These are phyloP conservation scores for Russula dissimulans DNA, from an alignment of 768 basidiomycete genomes.

Conservation along the genomic window DNA sequence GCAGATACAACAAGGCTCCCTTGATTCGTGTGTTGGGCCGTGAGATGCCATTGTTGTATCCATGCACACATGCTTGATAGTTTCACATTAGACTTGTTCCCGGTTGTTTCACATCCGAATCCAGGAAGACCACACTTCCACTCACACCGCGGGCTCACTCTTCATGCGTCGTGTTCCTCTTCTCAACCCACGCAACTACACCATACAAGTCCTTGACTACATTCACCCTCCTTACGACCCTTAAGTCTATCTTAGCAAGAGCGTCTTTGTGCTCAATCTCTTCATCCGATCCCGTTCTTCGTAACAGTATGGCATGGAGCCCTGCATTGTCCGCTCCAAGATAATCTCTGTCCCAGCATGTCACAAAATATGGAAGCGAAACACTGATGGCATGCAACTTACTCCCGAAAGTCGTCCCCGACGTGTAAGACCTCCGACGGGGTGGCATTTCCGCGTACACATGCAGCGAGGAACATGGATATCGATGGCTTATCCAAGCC, in stretches of 20 bases:
- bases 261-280: slow-evolving; percentile 36
- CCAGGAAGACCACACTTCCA: neutral
- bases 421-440: slow-evolving; percentile 50
- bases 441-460: slow-evolving; percentile 27
- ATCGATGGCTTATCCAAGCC: slow-evolving; percentile 58
- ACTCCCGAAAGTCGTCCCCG: slow-evolving; percentile 68
- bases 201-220: slow-evolving; percentile 32
- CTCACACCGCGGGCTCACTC: neutral
- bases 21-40: neutral
- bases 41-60: neutral
- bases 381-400: neutral
- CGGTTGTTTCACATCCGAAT: neutral
- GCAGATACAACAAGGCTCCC: slow-evolving; percentile 9
- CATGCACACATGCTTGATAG: neutral
- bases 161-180: slow-evolving; percentile 1
- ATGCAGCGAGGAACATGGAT: slow-evolving; percentile 48
- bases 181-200: slow-evolving; percentile 32
- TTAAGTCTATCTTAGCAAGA: slow-evolving; percentile 32
- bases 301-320: slow-evolving; percentile 48
- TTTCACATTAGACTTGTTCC: neutral
- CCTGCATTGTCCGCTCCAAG: slow-evolving; percentile 47
- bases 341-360: slow-evolving; percentile 45
- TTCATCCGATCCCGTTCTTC: slow-evolving; percentile 40
- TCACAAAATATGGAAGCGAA: neutral
- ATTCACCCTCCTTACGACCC: slow-evolving; percentile 21